Conservation (phyloP, 768 basidiomycete genomes). For the Kwoniella europaea region DNA sequence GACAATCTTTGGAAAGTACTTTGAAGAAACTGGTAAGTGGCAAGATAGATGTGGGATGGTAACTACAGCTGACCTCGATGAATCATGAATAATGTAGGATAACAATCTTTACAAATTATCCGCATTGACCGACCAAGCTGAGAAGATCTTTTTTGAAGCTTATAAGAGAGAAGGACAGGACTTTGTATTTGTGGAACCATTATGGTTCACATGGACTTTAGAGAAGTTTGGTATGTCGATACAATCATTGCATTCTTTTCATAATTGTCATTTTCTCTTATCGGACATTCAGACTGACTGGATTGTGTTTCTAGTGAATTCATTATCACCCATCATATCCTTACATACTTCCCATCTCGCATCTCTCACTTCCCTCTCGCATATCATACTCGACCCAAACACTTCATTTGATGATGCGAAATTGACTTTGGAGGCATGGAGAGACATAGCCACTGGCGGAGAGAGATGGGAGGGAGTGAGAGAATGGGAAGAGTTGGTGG, state of each 20-base stretch:
- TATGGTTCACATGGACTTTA: conserved; percentile 52
- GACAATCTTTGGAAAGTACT: conserved; percentile 31
- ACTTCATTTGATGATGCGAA: conserved; percentile 47
- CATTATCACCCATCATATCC: conserved; percentile 33
- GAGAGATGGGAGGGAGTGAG: conserved; percentile 32
- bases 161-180: conserved; percentile 20
- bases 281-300: too few relatives aligned
- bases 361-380: conserved; percentile 24
- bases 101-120: conserved; percentile 38
- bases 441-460: conserved; percentile 37
- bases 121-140: conserved; percentile 43
- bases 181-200: conserved; percentile 37
- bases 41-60: too few relatives aligned
- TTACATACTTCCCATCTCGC: conserved; percentile 37
- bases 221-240: conserved; percentile 41
- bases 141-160: conserved; percentile 47
- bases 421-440: conserved; percentile 42
- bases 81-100: conserved; percentile 24
- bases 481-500: conserved; percentile 52
- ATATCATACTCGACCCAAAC: conserved; percentile 24
- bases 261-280: too few relatives aligned
- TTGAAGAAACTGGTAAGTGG: conserved; percentile 45
- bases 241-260: not conserved
- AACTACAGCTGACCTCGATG: too few relatives aligned
- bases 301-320: conserved; percentile 24